These are phyloP conservation scores for Calocybe cyanea DNA, from an alignment of 768 basidiomycete genomes.

Conservation along the genomic window DNA sequence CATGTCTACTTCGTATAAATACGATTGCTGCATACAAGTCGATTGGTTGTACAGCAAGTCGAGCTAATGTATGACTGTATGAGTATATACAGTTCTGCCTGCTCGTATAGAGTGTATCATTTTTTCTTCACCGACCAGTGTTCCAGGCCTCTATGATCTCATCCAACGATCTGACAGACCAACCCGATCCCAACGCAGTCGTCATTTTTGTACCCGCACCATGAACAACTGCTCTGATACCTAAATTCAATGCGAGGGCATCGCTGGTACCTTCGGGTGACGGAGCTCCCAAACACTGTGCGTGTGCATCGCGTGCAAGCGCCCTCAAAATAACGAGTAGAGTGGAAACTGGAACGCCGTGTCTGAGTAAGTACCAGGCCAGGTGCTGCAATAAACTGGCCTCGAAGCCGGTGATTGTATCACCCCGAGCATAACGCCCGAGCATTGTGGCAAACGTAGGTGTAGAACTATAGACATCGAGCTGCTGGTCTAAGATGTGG, in stretches of 20 bases:
- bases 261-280: slow-evolving; percentile 51
- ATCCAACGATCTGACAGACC: slow-evolving; percentile 67
- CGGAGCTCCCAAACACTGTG: slow-evolving; percentile 45
- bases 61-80: too few species aligned
- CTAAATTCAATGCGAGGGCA: slow-evolving; percentile 32
- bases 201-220: slow-evolving; percentile 81
- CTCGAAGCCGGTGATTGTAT: slow-evolving; percentile 29
- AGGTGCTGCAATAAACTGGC: slow-evolving; percentile 37
- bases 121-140: neutral
- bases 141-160: slow-evolving; percentile 64
- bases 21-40: too few species aligned
- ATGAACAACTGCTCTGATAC: slow-evolving; percentile 83
- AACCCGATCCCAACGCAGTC: slow-evolving; percentile 64
- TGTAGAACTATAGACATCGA: slow-evolving; percentile 41
- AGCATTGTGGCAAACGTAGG: slow-evolving; percentile 42
- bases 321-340: slow-evolving; percentile 58
- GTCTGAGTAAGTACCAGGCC: slow-evolving; percentile 69
- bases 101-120: too few species aligned
- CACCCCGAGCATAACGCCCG: slow-evolving; percentile 54
- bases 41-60: too few species aligned
- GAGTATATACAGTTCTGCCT: too few species aligned
- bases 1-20: too few species aligned
- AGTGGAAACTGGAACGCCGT: slow-evolving; percentile 68
- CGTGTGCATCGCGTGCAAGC: slow-evolving; percentile 60
- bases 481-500: slow-evolving; percentile 55